A percentile compares a stretch with the other conserved stretches of the same genome.
Conservation (phyloP, 2,329 filamentous ascomycete species). For the Fusarium sp. region DNA sequence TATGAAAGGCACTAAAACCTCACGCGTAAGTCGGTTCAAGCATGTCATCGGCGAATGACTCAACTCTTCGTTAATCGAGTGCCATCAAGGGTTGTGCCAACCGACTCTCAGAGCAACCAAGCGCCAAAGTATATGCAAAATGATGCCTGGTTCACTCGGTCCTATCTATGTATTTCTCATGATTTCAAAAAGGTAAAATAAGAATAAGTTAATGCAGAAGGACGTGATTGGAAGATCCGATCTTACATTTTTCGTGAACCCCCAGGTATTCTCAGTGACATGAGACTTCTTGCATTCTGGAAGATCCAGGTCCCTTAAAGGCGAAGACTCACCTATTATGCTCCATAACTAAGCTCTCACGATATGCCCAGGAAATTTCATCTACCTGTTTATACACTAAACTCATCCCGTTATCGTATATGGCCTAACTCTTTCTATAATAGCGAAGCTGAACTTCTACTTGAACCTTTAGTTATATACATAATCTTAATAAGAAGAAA, state of each 20-base stretch:
- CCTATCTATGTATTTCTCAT: background rate
- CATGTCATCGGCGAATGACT: background rate
- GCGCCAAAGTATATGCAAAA: accelerated
- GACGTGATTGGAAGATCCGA: background rate
- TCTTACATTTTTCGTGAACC: no score
- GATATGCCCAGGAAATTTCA: no score
- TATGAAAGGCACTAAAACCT: background rate
- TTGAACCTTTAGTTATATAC: background rate
- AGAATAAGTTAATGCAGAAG: background rate
- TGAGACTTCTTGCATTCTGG: background rate
- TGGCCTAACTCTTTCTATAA: background rate
- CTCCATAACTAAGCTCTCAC: accelerated
- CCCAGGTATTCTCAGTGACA: no score
- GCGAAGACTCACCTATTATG: accelerated
- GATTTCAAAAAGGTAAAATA: background rate
- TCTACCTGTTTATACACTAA: background rate
- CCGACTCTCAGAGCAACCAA: background rate
- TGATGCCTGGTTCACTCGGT: background rate
- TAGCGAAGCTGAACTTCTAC: accelerated
- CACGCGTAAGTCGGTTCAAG: no score
- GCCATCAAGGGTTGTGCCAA: background rate
- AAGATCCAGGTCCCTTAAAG: accelerated
- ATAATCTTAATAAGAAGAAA: background rate
- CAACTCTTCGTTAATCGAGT: background rate
- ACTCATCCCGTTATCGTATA: accelerated